Percentiles rank a stretch among this genome's conserved stretches.
These are phyloP conservation scores for Pleodorina starrii DNA, from an alignment of 139 green algal species.

Conservation along the genomic window DNA sequence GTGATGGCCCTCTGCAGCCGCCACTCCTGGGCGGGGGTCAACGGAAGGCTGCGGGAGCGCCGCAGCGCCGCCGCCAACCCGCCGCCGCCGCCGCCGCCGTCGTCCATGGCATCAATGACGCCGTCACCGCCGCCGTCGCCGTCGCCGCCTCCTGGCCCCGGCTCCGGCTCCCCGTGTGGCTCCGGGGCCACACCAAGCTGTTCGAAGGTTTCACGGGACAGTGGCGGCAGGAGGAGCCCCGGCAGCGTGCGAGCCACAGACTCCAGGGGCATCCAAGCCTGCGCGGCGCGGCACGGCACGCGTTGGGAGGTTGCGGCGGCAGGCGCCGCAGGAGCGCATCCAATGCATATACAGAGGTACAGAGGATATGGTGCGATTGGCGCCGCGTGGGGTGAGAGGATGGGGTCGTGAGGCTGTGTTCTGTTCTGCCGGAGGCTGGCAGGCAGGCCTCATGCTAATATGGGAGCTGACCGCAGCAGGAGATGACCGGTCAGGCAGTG, in stretches of 20 bases:
- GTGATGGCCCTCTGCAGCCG: conserved; percentile 6
- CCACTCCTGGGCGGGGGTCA: neutral
- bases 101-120: neutral
- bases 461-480: too few relatives aligned
- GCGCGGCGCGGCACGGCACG: too few relatives aligned
- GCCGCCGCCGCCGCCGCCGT: neutral
- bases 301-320: too few relatives aligned
- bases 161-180: neutral
- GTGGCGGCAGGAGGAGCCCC: conserved; percentile 29
- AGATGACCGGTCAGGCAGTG: too few relatives aligned
- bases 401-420: too few relatives aligned
- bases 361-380: too few relatives aligned
- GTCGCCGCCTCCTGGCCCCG: too few relatives aligned
- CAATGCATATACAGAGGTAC: too few relatives aligned
- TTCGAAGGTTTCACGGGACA: conserved; percentile 19
- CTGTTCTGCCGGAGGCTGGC: too few relatives aligned
- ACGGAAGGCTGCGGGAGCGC: neutral
- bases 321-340: too few relatives aligned
- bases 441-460: too few relatives aligned
- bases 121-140: neutral
- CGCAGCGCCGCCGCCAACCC: neutral
- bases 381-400: too few relatives aligned
- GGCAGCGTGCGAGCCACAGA: neutral
- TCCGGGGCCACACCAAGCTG: neutral
- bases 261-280: conserved; percentile 34